Conservation (phyloP, 768 basidiomycete genomes). For the Suillus variegatus region DNA sequence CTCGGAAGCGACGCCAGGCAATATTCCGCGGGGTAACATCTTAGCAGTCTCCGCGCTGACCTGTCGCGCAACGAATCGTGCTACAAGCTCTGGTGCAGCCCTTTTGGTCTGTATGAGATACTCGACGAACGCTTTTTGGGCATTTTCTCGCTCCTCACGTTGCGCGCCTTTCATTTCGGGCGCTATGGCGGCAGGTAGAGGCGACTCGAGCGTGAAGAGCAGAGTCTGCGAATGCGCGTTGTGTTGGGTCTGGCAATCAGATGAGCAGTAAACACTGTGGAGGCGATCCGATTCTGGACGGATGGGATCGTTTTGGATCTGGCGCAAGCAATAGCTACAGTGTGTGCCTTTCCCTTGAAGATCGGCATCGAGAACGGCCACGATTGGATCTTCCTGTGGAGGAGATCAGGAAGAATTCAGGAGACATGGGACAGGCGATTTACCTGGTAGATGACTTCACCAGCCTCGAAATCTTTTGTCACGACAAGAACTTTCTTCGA, state of each 20-base stretch:
- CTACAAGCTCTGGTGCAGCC: constrained; percentile 57
- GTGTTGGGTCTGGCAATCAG: constrained; percentile 57
- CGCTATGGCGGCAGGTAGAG: constrained; percentile 50
- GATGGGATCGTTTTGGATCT: constrained; percentile 50
- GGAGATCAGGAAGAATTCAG: constrained; percentile 5
- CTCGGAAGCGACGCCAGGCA: constrained; percentile 20
- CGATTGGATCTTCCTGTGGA: constrained; percentile 72
- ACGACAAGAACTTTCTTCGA: constrained; percentile 60
- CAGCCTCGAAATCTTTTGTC: constrained; percentile 64
- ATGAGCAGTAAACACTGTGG: constrained; percentile 70
- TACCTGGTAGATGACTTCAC: constrained; percentile 80
- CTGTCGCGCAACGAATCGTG: constrained; percentile 73
- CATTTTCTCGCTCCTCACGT: constrained; percentile 49
- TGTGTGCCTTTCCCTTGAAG: constrained; percentile 66
- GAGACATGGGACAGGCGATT: constrained; percentile 6
- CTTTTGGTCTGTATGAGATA: constrained; percentile 52
- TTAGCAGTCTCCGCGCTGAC: constrained; percentile 65
- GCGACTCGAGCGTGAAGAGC: constrained; percentile 68
- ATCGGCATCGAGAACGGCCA: constrained; percentile 71
- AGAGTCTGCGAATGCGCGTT: constrained; percentile 64
- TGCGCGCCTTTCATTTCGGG: constrained; percentile 32
- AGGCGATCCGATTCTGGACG: constrained; percentile 52
- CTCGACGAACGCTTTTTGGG: constrained; percentile 60
- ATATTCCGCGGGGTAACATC: constrained; percentile 36
- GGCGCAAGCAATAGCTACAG: constrained; percentile 74